Evolutionary conservation across 768 basidiomycete species (phyloP), one percentile per base, ranked within the genome.

Genomic region (Collybia mongolica): DNA sequence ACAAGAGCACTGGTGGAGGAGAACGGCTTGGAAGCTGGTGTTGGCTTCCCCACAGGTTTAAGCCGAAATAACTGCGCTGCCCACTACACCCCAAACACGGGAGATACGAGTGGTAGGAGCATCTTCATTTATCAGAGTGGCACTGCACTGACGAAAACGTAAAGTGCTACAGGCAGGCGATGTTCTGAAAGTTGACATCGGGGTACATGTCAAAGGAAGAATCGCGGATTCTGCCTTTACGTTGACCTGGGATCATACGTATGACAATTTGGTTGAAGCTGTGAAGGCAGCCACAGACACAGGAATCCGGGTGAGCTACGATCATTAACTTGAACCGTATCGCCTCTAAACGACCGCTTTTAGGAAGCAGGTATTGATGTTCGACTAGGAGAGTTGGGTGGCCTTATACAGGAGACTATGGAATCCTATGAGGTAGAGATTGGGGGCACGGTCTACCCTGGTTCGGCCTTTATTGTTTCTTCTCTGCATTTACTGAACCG

Each of bases 141-240:
- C 38, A 18, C 24, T 32, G 29, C 46, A 23, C 40, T 41, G 41
- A 44, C 18, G 12, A 32, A 39, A 24, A 23, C 38, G 23, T 64
- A 3, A 32, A 95, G 95, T 94, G 20, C 72, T 98, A 28, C 77
- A 88, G 63, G 71, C 81, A 49, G 83, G 85, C 32, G 96, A 98
- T 62, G 88, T 98, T 15, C 75, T 99, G 54, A 98, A 99, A 72
- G 93, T 99, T 42, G 97, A 99, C 64, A 82, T 99, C 60, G 97
- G 97, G 44, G 94, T 98, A 2, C 97, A 99, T 56, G 94, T 98
- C 29, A 90, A 89, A 60, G 97, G 96, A n/a, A 79, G 92, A 45
- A 99, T 98, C 52, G 65, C 85, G 22, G 97, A 99, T 66, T 98
- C 95, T 42, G 97, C 97, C 2, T 98, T 98, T 68, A 99, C 97